A percentile compares a stretch with the other conserved stretches of the same genome.
phyloP scores from a whole-genome alignment of 1,139 yeast genomes.

The Pichia kudriavzevii region DNA sequence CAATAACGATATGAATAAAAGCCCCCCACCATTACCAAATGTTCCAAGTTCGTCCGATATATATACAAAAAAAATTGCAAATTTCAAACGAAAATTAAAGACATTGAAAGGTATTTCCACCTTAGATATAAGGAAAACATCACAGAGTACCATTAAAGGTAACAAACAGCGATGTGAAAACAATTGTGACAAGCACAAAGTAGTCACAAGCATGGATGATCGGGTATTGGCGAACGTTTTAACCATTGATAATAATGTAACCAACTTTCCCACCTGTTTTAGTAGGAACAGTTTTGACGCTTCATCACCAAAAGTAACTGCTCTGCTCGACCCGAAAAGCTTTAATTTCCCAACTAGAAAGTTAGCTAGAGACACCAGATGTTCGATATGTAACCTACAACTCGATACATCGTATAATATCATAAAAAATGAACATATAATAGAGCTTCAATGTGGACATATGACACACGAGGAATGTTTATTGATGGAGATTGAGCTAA shows the following conservation, averaged over 20 bases:
- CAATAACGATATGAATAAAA: background rate
- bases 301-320: constrained; percentile 5
- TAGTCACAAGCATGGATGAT: no score
- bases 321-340: background rate
- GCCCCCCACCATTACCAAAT: constrained; percentile 14
- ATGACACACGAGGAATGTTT: constrained; percentile 33
- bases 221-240: no score
- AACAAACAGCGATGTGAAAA: no score
- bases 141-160: background rate
- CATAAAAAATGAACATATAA: constrained; percentile 25
- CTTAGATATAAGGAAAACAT: background rate
- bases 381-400: constrained; percentile 31
- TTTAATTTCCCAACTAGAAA: constrained; percentile 2
- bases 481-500: constrained; percentile 25
- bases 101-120: constrained; percentile 4
- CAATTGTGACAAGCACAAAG: no score
- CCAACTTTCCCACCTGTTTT: background rate
- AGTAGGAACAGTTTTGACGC: constrained; percentile 3
- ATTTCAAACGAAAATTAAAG: constrained; percentile 14
- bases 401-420: constrained; percentile 21
- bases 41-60: constrained; percentile 8
- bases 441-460: constrained; percentile 30
- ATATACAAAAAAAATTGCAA: constrained; percentile 10
- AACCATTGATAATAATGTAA: background rate
- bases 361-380: constrained; percentile 11